A percentile compares a stretch with the other conserved stretches of the same genome.
These are phyloP conservation scores for Aphanomyces euteiches DNA, from an alignment of 352 stramenopile genomes.

Conservation along the genomic window DNA sequence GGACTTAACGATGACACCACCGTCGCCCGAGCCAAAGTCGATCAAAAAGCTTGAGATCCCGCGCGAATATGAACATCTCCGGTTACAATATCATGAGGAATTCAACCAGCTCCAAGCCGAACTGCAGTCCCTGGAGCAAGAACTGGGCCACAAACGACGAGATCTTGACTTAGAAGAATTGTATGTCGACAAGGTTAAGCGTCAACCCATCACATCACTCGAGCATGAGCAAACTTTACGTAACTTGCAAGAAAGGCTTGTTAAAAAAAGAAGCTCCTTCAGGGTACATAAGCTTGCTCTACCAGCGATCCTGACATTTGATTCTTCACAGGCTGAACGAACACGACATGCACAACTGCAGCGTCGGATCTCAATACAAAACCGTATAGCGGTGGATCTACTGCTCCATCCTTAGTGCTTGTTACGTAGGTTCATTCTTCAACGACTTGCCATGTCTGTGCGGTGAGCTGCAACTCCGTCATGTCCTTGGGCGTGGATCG, in stretches of 20 bases:
- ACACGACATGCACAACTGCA: background rate
- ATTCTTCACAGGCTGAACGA: background rate
- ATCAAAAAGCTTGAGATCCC: background rate
- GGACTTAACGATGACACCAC: background rate
- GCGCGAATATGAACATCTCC: too few species aligned
- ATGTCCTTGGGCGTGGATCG: constrained; percentile 10
- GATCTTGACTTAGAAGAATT: constrained; percentile 22
- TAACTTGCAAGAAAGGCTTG: constrained; percentile 1
- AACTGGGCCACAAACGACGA: constrained; percentile 9
- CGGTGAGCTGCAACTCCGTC: constrained; percentile 1
- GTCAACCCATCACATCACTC: background rate
- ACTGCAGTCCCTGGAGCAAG: background rate
- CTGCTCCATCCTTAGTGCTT: constrained; percentile 1
- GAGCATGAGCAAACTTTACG: constrained; percentile 12
- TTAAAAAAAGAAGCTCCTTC: background rate
- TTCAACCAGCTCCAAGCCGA: background rate
- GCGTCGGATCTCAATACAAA: background rate
- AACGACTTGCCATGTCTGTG: constrained; percentile 9
- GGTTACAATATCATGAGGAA: background rate
- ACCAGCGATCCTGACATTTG: background rate
- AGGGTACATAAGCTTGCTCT: background rate
- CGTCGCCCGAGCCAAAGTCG: background rate
- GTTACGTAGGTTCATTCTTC: constrained; percentile 11
- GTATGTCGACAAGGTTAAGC: constrained; percentile 13
- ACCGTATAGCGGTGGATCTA: background rate